Percentiles rank a stretch among this genome's conserved stretches.
These are phyloP conservation scores for Solanum pimpinellifolium DNA, from an alignment of 257 asterid species.

Conservation along the genomic window DNA sequence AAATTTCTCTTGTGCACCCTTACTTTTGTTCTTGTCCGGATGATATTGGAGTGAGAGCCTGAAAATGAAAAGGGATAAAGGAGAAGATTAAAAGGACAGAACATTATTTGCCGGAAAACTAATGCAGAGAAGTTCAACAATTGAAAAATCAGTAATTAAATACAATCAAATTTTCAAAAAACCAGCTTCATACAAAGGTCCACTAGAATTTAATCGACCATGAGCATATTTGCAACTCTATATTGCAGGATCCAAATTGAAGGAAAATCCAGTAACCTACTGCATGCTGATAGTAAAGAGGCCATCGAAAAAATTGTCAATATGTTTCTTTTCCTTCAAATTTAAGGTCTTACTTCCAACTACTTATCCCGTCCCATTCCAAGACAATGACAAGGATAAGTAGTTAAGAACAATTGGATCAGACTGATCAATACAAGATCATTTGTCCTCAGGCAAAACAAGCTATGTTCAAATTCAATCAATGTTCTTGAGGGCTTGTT, in stretches of 20 bases:
- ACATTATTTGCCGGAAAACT: background rate
- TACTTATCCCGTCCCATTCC: background rate
- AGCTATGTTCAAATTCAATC: background rate
- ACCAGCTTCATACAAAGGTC: background rate
- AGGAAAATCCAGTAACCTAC: background rate
- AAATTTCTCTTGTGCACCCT: conserved; percentile 91
- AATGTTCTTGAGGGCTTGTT: background rate
- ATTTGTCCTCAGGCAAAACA: background rate
- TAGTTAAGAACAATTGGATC: background rate
- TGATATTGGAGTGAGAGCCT: conserved; percentile 92
- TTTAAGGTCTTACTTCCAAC: background rate
- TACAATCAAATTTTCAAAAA: background rate
- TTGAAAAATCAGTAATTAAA: background rate
- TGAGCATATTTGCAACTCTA: background rate
- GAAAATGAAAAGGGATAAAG: background rate
- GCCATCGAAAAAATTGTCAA: background rate
- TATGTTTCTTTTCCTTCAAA: background rate
- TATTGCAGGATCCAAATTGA: background rate
- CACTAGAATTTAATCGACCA: background rate
- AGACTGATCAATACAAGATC: background rate
- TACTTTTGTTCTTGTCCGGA: conserved; percentile 90
- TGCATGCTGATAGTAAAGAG: background rate
- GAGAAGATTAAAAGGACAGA: background rate
- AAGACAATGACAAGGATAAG: background rate
- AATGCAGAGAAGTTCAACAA: background rate